Evolutionary conservation across 169 alveolate species (phyloP).

Genomic region (Plasmodium blacklocki): DNA sequence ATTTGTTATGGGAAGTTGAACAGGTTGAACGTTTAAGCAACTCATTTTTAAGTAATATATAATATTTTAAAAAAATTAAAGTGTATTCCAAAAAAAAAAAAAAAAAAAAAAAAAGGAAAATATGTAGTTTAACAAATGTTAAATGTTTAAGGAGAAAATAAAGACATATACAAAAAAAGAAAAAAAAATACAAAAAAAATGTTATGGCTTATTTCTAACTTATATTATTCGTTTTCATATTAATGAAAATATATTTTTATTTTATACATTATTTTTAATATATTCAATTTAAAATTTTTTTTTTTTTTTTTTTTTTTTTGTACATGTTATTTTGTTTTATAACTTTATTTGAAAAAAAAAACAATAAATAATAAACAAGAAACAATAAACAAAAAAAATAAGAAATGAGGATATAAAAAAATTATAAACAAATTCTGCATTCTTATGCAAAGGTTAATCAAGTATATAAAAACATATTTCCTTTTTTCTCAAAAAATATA

Average conservation of each 20-base stretch:
- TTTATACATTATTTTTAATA: neutral
- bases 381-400: neutral
- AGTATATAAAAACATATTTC: constrained; percentile 3
- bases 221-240: no score
- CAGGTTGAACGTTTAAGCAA: constrained; percentile 15
- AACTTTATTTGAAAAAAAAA: constrained; percentile 7
- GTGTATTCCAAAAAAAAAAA: neutral
- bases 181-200: neutral
- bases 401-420: neutral
- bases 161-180: neutral
- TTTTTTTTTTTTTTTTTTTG: neutral
- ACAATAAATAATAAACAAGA: neutral
- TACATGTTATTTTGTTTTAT: neutral
- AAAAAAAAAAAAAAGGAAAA: neutral
- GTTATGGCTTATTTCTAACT: no score
- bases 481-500: neutral
- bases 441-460: constrained; percentile 15
- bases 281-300: neutral
- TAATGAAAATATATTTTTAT: neutral
- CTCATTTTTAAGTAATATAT: constrained; percentile 3
- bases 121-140: neutral
- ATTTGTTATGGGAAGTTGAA: neutral
- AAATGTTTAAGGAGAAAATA: neutral
- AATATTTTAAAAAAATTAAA: neutral
- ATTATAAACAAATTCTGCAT: neutral